Evolutionary conservation across 106 monocot genomes (phyloP).

Genomic region (Chionographis japonica): DNA sequence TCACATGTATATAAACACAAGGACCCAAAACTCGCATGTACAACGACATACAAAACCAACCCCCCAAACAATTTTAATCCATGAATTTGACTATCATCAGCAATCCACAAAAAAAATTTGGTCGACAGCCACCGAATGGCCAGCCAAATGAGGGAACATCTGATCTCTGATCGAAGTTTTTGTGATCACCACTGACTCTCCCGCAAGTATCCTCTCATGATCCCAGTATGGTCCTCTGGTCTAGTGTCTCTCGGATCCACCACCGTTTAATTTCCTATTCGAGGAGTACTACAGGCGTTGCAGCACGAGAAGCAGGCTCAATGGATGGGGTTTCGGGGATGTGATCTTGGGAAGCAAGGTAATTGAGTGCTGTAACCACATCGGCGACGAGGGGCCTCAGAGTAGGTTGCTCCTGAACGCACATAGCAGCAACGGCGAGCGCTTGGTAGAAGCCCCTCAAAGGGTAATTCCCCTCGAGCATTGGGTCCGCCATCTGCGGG

Average conservation of each 20-base stretch:
- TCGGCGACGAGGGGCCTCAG: slow-evolving; percentile 44
- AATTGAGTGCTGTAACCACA: slow-evolving; percentile 45
- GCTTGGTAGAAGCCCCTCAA: slow-evolving; percentile 28
- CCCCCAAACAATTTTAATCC: too few species aligned
- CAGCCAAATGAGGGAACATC: too few species aligned
- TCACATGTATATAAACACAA: too few species aligned
- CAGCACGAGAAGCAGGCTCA: not conserved
- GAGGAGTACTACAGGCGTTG: slow-evolving; percentile 16
- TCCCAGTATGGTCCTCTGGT: too few species aligned
- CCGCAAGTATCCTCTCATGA: too few species aligned
- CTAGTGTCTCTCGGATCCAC: slow-evolving; percentile 3
- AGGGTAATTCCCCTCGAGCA: slow-evolving; percentile 26
- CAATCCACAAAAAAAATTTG: too few species aligned
- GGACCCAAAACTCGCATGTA: too few species aligned
- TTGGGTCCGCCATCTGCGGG: slow-evolving; percentile 32
- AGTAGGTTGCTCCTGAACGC: slow-evolving; percentile 33
- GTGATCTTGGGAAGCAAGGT: slow-evolving; percentile 41
- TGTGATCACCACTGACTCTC: too few species aligned
- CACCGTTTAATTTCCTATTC: not conserved
- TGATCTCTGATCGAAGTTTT: too few species aligned
- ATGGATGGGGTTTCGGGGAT: slow-evolving; percentile 2
- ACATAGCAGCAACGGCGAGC: slow-evolving; percentile 36
- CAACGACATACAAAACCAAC: too few species aligned
- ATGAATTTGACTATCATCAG: too few species aligned
- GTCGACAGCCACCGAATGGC: too few species aligned